Conservation (phyloP, 768 basidiomycete genomes). For the Suillus hirtellus region DNA sequence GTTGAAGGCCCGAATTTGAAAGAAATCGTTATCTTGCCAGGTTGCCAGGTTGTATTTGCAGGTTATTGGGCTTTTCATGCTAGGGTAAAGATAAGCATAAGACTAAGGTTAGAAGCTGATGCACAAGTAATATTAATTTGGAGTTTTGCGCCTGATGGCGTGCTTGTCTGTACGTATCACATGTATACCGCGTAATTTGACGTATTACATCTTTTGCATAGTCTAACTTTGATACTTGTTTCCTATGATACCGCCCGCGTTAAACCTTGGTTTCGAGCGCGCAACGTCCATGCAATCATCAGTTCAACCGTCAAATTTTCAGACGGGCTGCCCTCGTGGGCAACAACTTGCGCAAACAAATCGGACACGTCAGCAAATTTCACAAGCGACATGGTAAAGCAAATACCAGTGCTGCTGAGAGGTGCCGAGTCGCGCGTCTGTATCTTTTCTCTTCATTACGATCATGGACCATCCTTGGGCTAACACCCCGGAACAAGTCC, state of each 20-base stretch:
- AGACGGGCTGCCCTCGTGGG: background rate
- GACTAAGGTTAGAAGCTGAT: no score
- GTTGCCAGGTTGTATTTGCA: no score
- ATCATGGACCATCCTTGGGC: constrained; percentile 82
- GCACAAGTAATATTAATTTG: no score
- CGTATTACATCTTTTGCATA: no score
- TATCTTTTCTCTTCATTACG: constrained; percentile 21
- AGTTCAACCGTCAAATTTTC: background rate
- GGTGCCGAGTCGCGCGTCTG: constrained; percentile 7
- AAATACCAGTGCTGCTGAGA: background rate
- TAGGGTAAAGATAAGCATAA: no score
- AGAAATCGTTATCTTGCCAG: background rate
- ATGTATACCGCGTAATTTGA: background rate
- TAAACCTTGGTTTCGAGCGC: background rate
- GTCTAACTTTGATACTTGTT: background rate
- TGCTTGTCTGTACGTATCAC: constrained; percentile 2
- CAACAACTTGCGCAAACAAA: constrained; percentile 18
- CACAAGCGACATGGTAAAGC: background rate
- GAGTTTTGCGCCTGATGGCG: constrained; percentile 1
- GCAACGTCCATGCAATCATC: background rate
- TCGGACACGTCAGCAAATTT: constrained; percentile 18
- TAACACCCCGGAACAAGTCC: constrained; percentile 60
- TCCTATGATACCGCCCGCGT: background rate
- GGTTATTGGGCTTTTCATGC: no score
- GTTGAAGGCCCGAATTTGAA: background rate